Percentiles rank a stretch among this genome's conserved stretches.
phyloP scores from a whole-genome alignment of 2,329 filamentous ascomycete genomes.

The Dothideomycetes sp. region DNA sequence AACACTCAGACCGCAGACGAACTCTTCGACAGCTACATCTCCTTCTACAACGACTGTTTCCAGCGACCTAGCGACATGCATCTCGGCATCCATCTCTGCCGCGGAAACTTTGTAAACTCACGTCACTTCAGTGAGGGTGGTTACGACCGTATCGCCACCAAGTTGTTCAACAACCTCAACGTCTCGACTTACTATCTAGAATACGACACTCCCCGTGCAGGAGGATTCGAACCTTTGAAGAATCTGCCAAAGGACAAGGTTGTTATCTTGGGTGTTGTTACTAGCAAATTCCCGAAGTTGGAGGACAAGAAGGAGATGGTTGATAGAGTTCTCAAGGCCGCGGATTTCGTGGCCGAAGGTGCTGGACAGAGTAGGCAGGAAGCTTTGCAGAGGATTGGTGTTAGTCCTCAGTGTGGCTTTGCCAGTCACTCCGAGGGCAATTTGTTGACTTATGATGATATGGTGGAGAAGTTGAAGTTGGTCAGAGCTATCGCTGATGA shows the following conservation, averaged over 20 bases:
- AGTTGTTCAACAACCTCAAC: constrained; percentile 27
- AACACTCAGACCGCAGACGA: constrained; percentile 61
- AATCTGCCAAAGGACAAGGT: constrained; percentile 39
- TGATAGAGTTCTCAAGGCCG: constrained; percentile 39
- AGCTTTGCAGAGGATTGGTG: constrained; percentile 57
- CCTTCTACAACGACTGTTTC: constrained; percentile 62
- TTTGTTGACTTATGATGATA: constrained; percentile 54
- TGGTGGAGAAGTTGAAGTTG: constrained; percentile 63
- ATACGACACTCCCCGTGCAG: constrained; percentile 40
- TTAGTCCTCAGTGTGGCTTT: constrained; percentile 53
- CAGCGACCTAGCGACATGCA: constrained; percentile 59
- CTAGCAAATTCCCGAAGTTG: constrained; percentile 37
- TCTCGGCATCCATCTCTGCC: constrained; percentile 66
- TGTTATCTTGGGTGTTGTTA: constrained; percentile 39
- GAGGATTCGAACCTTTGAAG: constrained; percentile 39
- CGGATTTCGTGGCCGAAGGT: constrained; percentile 61
- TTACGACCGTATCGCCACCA: constrained; percentile 37
- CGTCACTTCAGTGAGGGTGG: constrained; percentile 40
- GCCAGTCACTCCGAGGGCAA: constrained; percentile 69
- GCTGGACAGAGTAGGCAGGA: constrained; percentile 51
- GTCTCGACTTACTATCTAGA: constrained; percentile 30
- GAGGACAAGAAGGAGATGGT: constrained; percentile 40
- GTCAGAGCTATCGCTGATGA: constrained; percentile 64
- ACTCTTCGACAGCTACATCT: constrained; percentile 66
- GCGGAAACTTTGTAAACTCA: constrained; percentile 39